Conservation (phyloP, 1,284 basidiomycete species). For the Ceratobasidium sp. region DNA sequence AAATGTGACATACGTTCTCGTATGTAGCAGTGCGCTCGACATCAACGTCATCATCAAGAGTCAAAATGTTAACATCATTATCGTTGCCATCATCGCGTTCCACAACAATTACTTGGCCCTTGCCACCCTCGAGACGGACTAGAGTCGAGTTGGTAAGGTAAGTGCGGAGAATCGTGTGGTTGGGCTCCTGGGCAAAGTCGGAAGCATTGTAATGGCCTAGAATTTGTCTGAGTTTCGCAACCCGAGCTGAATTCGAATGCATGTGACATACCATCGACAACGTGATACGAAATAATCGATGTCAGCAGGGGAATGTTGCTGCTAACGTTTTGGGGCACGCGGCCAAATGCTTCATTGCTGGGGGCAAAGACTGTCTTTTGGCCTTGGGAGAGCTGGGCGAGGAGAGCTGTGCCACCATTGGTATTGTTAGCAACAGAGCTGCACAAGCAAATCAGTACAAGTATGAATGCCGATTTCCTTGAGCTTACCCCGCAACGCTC, state of each 20-base stretch:
- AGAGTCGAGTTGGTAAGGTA: slow-evolving; percentile 58
- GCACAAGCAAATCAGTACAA: slow-evolving; percentile 52
- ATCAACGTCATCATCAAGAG: slow-evolving; percentile 54
- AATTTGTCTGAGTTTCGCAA: slow-evolving; percentile 55
- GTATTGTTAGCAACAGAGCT: slow-evolving; percentile 61
- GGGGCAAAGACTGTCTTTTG: slow-evolving; percentile 54
- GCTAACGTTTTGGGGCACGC: slow-evolving; percentile 50
- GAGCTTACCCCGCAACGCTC: slow-evolving; percentile 50
- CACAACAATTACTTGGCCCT: slow-evolving; percentile 67
- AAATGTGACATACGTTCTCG: slow-evolving; percentile 50
- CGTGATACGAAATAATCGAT: slow-evolving; percentile 65
- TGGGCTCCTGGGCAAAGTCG: slow-evolving; percentile 43
- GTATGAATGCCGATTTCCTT: slow-evolving; percentile 53
- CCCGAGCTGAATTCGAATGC: too few relatives aligned
- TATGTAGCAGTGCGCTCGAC: slow-evolving; percentile 57
- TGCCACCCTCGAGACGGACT: slow-evolving; percentile 62
- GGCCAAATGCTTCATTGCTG: slow-evolving; percentile 48
- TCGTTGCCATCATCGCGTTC: slow-evolving; percentile 53
- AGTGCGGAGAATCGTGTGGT: slow-evolving; percentile 67
- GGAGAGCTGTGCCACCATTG: slow-evolving; percentile 48
- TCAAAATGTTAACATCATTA: slow-evolving; percentile 55
- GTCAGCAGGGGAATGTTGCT: slow-evolving; percentile 52
- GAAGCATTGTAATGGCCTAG: slow-evolving; percentile 28
- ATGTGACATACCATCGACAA: slow-evolving; percentile 61
- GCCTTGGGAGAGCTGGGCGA: slow-evolving; percentile 44